Base-by-base conservation (phyloP, 768 basidiomycete genomes). In the Psilocybe subaeruginosa region DNA sequence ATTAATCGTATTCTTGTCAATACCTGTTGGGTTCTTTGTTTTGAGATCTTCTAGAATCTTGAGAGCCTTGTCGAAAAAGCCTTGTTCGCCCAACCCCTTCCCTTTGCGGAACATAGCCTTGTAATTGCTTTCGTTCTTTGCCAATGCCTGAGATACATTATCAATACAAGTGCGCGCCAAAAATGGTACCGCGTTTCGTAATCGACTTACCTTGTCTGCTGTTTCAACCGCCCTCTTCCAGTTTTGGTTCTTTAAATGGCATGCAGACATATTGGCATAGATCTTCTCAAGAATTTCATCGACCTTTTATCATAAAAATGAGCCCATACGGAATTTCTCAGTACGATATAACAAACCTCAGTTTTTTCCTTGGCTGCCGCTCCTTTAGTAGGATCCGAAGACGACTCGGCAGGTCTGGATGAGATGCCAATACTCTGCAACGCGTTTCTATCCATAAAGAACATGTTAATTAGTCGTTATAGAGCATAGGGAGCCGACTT, bases 241-340 rank as follows among this genome's bases (percentile, higher is more conserved):
- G 69, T 92, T 95, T 50, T 80, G 78, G 53, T 85, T 85, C 74
- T 92, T 93, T 68, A 94, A 76, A 70, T 94, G 91, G 66, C 91
- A 92, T 4, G 91, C 91, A 2, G 88, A 85, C 89, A 92, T 90
- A 59, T 95, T 95, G 3, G 90, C 85, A 64, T 94, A 91, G 49
- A 93, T 85, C 77, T 90, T 94, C 74, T 91, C 91, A 17, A 92
- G 72, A 41, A 93, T 80, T 8, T 86, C 78, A 70, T 94, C 93
- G 17, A 86, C 81, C 92, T 94, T 43, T 11, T 23, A 8, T 47
- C 12, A 14, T 23, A 41, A 16, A 12, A 7, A 29, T 41, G 30
- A 23, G 19, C 3, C 9, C 17, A 14, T 5, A 3, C 11, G 17
- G 11, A 9, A 12, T 30, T 8, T 16, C 33, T 23, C 23, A 23